A percentile compares a stretch with the other conserved stretches of the same genome.
Conservation (phyloP, 1,139 yeast species). For the Maudiozyma humilis region DNA sequence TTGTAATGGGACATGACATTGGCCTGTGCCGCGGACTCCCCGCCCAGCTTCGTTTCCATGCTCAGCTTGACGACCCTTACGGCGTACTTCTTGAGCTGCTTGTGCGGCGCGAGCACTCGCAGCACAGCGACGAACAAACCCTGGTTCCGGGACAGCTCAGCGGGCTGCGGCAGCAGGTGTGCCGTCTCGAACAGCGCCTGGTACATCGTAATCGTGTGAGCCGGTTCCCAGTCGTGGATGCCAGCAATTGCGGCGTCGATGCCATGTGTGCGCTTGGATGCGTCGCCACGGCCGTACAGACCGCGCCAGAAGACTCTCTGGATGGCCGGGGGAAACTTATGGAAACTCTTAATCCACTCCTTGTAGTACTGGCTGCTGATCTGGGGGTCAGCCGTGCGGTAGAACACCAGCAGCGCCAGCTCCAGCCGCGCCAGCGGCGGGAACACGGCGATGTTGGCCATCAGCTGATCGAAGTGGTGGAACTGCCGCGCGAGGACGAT, state of each 20-base stretch:
- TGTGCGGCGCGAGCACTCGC: conserved; percentile 10
- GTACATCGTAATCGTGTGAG: conserved; percentile 12
- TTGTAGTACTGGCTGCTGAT: conserved; percentile 12
- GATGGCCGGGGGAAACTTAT: conserved; percentile 16
- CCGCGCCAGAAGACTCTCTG: conserved; percentile 28
- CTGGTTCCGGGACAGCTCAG: conserved; percentile 9
- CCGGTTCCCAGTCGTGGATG: conserved; percentile 6
- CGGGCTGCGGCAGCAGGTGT: conserved; percentile 7
- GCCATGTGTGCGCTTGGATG: background rate
- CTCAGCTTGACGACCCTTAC: conserved; percentile 24
- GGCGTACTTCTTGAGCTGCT: conserved; percentile 11
- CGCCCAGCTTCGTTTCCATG: conserved; percentile 17
- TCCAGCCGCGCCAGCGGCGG: conserved; percentile 13
- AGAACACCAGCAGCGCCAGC: conserved; percentile 21
- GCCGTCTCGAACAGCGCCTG: conserved; percentile 16
- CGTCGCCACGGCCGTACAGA: conserved; percentile 4
- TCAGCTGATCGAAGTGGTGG: conserved; percentile 14
- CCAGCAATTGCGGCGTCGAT: conserved; percentile 9
- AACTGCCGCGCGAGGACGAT: conserved; percentile 17
- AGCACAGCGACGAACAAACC: conserved; percentile 9
- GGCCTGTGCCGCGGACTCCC: conserved; percentile 8
- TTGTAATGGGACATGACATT: conserved; percentile 18
- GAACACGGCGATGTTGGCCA: conserved; percentile 17
- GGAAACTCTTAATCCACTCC: conserved; percentile 19
- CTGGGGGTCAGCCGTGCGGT: conserved; percentile 14